Base-by-base conservation (phyloP, 1,284 basidiomycete genomes). In the Flammula alnicola region DNA sequence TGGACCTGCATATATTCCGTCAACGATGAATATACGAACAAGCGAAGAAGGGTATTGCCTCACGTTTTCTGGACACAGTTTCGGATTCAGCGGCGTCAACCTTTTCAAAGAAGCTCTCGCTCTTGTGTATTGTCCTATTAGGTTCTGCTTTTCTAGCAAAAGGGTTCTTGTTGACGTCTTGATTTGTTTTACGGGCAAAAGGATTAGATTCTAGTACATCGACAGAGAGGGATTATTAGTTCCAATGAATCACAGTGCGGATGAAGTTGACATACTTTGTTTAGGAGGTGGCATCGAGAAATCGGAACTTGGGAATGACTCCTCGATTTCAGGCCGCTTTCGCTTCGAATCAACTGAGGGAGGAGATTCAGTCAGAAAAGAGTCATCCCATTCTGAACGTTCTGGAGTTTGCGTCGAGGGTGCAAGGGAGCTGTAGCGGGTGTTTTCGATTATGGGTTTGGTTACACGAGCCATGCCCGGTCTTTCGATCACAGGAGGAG, bases 51-150 rank as follows among this genome's bases (percentile, higher is more conserved):
- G 46, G 2, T 29, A 6, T 8, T 50, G n/a, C n/a, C 69, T 53
- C 44, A 77, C 77, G 69, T 71, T 79, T 80, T 33, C 71, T 65
- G 59, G 76, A 77, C 12, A 62, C 56, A 31, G 67, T 62, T 26
- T 77, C 78, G 3, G 66, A 69, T 62, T 88, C 86, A 2, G 77
- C 81, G 1, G 80, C 81, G 44, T 86, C 85, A 6, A 96, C 93
- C 55, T 95, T 93, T 45, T 93, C 87, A 65, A 98, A 99, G 79
- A 98, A 98, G 63, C 90, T 94, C 36, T 93, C 93, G 61, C 91
- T 95, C 70, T 98, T 94, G 59, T 86, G 83, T 25, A 91, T 73
- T 4, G 84, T 76, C 58, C 78, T 82, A 51, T 67, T 65, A 16
- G 54, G 31, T n/a, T 83, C 79, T 0, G 62, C 62, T 57, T 81